These are phyloP conservation scores for Hypoxylon sp. DNA, from an alignment of 2,329 filamentous ascomycete species.

Conservation along the genomic window DNA sequence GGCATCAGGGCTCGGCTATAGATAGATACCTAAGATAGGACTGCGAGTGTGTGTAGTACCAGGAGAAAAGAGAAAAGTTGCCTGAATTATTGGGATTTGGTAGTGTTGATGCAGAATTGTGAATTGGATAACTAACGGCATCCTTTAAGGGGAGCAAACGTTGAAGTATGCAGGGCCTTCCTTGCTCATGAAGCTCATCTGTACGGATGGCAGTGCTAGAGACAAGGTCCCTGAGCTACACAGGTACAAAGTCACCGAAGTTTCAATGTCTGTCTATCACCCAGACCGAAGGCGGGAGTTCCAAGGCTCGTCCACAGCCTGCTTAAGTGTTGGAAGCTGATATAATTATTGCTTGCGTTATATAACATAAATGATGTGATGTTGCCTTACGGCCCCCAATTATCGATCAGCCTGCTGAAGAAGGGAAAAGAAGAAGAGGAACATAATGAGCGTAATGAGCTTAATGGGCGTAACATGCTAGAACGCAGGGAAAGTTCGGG, in stretches of 20 bases:
- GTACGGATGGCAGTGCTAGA: not conserved
- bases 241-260: not conserved
- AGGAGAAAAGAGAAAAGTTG: conserved; percentile 6
- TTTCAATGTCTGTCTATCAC: not conserved
- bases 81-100: too few relatives aligned
- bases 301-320: not conserved
- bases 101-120: too few relatives aligned
- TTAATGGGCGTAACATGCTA: not conserved
- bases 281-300: not conserved
- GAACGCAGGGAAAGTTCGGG: conserved; percentile 5
- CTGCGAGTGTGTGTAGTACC: conserved; percentile 13
- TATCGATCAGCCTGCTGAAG: conserved; percentile 1
- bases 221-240: not conserved
- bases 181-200: not conserved
- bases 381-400: conserved; percentile 2
- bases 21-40: conserved; percentile 21
- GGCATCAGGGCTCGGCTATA: too few relatives aligned
- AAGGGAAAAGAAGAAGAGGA: conserved; percentile 2
- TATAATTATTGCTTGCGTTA: not conserved
- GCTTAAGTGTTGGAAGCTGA: not conserved
- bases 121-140: not conserved
- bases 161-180: not conserved
- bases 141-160: not conserved
- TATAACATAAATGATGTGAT: not conserved
- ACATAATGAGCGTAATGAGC: not conserved